Percentiles rank a stretch among this genome's conserved stretches.
Conservation (phyloP, 495 filamentous ascomycete genomes). For the Neurospora sp. region DNA sequence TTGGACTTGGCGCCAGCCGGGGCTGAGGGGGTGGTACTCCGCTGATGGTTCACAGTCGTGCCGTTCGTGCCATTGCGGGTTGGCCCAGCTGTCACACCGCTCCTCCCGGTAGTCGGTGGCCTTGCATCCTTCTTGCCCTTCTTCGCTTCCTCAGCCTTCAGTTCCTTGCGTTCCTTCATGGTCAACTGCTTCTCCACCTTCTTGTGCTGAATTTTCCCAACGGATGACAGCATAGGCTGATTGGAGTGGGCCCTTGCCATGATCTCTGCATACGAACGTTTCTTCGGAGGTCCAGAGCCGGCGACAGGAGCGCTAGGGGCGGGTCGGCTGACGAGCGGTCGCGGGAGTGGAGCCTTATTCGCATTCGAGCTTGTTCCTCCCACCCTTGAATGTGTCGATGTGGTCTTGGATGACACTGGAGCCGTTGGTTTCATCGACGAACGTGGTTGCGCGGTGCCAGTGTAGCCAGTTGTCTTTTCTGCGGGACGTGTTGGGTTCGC, state of each 20-base stretch:
- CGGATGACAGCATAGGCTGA: slow-evolving; percentile 33
- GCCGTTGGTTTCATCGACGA: background rate
- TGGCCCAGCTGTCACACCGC: slow-evolving; percentile 7
- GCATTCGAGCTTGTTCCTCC: slow-evolving; percentile 4
- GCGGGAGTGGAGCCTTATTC: slow-evolving; percentile 8
- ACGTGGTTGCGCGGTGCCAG: slow-evolving; percentile 6
- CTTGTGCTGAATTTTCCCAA: slow-evolving; percentile 49
- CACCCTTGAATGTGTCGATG: background rate
- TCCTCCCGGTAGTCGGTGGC: slow-evolving; percentile 9
- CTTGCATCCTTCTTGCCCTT: slow-evolving; percentile 8
- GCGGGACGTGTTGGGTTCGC: background rate
- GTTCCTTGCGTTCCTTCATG: slow-evolving; percentile 38
- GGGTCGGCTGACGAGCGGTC: slow-evolving; percentile 9
- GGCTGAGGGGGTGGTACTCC: slow-evolving; percentile 9
- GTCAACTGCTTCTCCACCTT: slow-evolving; percentile 31
- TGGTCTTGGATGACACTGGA: background rate
- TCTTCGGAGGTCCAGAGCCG: slow-evolving; percentile 42
- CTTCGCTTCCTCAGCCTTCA: slow-evolving; percentile 25
- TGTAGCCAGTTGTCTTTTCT: slow-evolving; percentile 2
- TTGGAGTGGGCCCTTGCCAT: slow-evolving; percentile 53
- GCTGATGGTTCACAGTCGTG: background rate
- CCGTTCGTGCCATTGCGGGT: slow-evolving; percentile 11
- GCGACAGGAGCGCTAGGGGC: background rate
- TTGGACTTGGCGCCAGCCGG: slow-evolving; percentile 7
- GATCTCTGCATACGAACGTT: slow-evolving; percentile 57